Conservation (phyloP, 2,329 filamentous ascomycete species). For the Neofusicoccum laricinum region DNA sequence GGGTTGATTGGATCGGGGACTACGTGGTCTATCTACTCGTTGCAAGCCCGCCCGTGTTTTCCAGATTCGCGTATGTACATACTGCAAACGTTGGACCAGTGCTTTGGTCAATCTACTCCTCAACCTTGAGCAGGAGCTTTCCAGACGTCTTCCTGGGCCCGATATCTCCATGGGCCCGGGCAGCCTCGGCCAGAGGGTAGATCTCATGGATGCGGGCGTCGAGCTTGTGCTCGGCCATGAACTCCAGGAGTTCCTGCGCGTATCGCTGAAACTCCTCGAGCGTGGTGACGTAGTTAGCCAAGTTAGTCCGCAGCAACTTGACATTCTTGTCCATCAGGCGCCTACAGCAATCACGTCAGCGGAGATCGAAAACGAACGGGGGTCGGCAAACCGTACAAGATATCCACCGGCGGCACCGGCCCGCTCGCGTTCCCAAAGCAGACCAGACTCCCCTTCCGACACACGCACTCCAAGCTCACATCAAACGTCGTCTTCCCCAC, state of each 20-base stretch:
- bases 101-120: too few species aligned
- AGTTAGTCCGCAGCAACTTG: conserved; percentile 69
- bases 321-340: conserved; percentile 70
- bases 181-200: conserved; percentile 72
- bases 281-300: conserved; percentile 68
- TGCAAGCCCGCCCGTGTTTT: too few species aligned
- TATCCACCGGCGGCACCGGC: conserved; percentile 66
- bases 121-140: conserved; percentile 68
- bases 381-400: conserved; percentile 50
- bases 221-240: conserved; percentile 67
- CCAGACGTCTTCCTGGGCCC: conserved; percentile 80
- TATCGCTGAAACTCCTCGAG: conserved; percentile 71
- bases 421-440: conserved; percentile 82
- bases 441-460: conserved; percentile 72
- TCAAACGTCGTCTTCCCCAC: conserved; percentile 87
- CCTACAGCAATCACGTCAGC: not conserved
- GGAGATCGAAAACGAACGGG: not conserved
- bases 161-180: conserved; percentile 71
- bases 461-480: conserved; percentile 68
- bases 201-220: conserved; percentile 73
- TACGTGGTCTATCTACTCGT: too few species aligned
- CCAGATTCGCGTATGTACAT: too few species aligned
- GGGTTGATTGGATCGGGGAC: too few species aligned
- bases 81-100: too few species aligned
- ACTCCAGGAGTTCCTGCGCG: conserved; percentile 66